These are phyloP conservation scores for Fusarium devonianum DNA, from an alignment of 2,329 filamentous ascomycete species.

Conservation along the genomic window DNA sequence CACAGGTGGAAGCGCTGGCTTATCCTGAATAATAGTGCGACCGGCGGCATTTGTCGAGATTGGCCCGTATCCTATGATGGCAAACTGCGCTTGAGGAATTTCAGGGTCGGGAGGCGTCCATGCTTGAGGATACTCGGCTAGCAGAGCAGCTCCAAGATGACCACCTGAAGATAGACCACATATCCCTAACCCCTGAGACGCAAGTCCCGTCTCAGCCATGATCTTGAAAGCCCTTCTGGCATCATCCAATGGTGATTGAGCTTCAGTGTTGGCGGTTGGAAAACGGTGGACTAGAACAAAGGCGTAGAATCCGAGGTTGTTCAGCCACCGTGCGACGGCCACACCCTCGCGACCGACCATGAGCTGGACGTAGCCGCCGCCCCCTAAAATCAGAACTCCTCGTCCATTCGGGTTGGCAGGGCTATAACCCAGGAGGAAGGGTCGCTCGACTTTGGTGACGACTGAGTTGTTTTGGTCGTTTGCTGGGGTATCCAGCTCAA, in stretches of 20 bases:
- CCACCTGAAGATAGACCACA: slow-evolving; percentile 37
- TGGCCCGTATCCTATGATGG: slow-evolving; percentile 33
- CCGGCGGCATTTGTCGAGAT: slow-evolving; percentile 34
- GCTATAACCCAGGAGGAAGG: slow-evolving; percentile 31
- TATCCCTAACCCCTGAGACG: slow-evolving; percentile 22
- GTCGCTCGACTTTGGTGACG: slow-evolving; percentile 23
- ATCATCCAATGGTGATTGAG: slow-evolving; percentile 33
- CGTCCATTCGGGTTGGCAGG: slow-evolving; percentile 28
- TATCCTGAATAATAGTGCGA: slow-evolving; percentile 30
- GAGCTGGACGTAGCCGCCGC: slow-evolving; percentile 33
- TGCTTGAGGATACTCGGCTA: slow-evolving; percentile 28
- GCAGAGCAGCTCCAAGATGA: slow-evolving; percentile 31
- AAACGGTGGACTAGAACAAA: slow-evolving; percentile 39
- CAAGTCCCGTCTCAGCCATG: slow-evolving; percentile 19
- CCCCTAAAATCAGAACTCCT: slow-evolving; percentile 28
- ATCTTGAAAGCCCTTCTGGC: slow-evolving; percentile 32
- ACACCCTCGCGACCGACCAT: slow-evolving; percentile 36
- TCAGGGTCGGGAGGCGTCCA: slow-evolving; percentile 28
- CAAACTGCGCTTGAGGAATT: slow-evolving; percentile 20
- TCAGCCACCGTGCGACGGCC: slow-evolving; percentile 33
- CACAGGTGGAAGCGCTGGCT: slow-evolving; percentile 26
- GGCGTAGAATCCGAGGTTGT: slow-evolving; percentile 32
- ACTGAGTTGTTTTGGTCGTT: slow-evolving; percentile 23
- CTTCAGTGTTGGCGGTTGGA: slow-evolving; percentile 16
- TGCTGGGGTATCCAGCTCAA: slow-evolving; percentile 17